Evolutionary conservation across 164 flowering plant species (phyloP).

Genomic region (Aristolochia californica): DNA sequence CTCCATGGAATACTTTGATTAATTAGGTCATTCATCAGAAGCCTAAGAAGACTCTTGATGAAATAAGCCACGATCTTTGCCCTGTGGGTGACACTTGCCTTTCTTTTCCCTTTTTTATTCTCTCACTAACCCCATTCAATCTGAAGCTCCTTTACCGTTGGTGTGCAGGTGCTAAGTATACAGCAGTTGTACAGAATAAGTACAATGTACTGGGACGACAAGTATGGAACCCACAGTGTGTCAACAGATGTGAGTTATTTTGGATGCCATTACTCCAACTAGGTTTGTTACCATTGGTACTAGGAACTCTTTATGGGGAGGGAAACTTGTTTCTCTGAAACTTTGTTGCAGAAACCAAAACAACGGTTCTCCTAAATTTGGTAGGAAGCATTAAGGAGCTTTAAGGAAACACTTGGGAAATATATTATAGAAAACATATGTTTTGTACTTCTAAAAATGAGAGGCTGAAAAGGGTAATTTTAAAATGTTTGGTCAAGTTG

Average conservation of each 20-base stretch:
- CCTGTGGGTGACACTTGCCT: conserved; percentile 47
- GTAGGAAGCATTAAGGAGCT: no score
- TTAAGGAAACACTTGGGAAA: no score
- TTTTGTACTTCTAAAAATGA: no score
- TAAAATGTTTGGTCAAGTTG: no score
- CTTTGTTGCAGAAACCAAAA: no score
- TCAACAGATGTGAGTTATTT: conserved; percentile 78
- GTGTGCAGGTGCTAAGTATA: conserved; percentile 82
- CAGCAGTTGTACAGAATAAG: conserved; percentile 95
- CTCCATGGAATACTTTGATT: not conserved
- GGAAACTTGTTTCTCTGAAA: no score
- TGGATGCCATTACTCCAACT: conserved; percentile 26
- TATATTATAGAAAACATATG: no score
- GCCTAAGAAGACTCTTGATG: conserved; percentile 90
- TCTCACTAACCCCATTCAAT: not conserved
- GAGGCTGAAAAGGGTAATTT: no score
- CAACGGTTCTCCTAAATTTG: no score
- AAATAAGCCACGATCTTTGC: conserved; percentile 87
- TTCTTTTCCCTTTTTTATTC: not conserved
- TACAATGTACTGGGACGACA: conserved; percentile 99
- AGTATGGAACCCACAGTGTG: conserved; percentile 91
- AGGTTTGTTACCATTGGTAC: conserved; percentile 9
- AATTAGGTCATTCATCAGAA: conserved; percentile 91
- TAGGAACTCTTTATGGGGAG: no score
- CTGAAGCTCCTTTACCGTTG: conserved; percentile 4